Evolutionary conservation across 805 yeast species (phyloP), one percentile per base, ranked within the genome.

Genomic region (Millerago galiae): DNA sequence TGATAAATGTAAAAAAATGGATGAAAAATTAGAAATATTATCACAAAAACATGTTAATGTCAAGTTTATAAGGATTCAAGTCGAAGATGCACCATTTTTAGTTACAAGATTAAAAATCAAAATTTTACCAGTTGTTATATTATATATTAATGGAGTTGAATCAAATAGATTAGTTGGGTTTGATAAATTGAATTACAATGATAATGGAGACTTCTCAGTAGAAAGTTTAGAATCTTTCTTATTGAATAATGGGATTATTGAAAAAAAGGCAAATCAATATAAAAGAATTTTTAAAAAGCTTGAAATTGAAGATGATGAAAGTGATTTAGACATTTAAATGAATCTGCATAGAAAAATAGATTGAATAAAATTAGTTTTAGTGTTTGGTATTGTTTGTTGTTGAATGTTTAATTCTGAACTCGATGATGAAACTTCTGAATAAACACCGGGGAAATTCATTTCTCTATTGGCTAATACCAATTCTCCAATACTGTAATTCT

Each of bases 31-130:
- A 25, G 44, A 50, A 34, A 51, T 59, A 15, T 53, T 86, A 8
- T 78, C 91, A 1, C 70, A 69, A 44, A 75, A 72, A 48, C 85
- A 86, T 60, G 54, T 81, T 37, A 63, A 66, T 2, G 67, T 84
- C 2, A 68, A 67, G 43, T 75, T 83, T 45, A 59, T 72, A 16
- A 68, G 73, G 36, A 71, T 83, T 4, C 67, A 72, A 42, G 95
- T 85, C 0, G 73, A 68, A 29, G 63, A 72, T 31, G 83, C 90
- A 1, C 89, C 95, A 4, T 87, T 87, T 54, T 63, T 88, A 35
- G 87, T 79, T 5, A 63, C 77, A 2, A 79, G 77, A 54, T 68
- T 88, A 32, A 65, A 68, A 3, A 70, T 88, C 38, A 76, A 81
- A 55, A 79, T 82, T 10, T 66, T 87, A 5, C 96, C 96, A 0